Base-by-base conservation (phyloP, 148 eudicot genomes). In the Dianthus caryophyllus region DNA sequence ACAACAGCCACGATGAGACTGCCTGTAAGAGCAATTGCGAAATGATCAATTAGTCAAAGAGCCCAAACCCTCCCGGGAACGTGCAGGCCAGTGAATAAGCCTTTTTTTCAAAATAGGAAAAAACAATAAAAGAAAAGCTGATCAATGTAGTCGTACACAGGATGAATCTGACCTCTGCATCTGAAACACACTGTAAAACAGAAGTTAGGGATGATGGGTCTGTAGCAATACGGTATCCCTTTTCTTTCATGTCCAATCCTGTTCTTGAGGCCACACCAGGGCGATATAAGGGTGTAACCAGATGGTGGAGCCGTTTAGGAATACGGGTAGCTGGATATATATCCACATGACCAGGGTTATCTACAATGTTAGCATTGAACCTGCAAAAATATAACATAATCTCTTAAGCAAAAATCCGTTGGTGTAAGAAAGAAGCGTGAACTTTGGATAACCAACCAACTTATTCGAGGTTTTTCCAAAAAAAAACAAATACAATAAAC, bases 301-400 rank as follows among this genome's bases (percentile, higher is more conserved):
- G 85, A 83, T 88, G 96, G 57, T 79, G 92, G 81, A 94, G 61
- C 26, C 74, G 76, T 72, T 86, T 88, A 31, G 97, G 90, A 39
- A 90, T 83, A 56, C 81, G 86, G 47, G 82, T 88, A 25, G 89
- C 82, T 61, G 97, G 97, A 79, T 82, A 92, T 78, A 94, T 81
- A 72, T 94, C 99, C 73, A 94, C 96, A 81, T 77, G 80, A 61
- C 99, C 99, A 75, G 99, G 99, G 71, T 86, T 90, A 50, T 73
- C 79, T 65, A 68, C 73, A 67, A 94, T 87, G 73, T 94, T 94
- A 69, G 84, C 81, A 69, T 73, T 76, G 76, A 83, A 94, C 87
- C 99, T 94, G 79, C 70, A 53, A 71, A 54, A 52, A 51, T 25
- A 58, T 73, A 62, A 25, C 52, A 27, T 52, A 18, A 61, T 20